Base-by-base conservation (phyloP, 1,139 yeast genomes). In the Suzukiozyma palmioleophila region DNA sequence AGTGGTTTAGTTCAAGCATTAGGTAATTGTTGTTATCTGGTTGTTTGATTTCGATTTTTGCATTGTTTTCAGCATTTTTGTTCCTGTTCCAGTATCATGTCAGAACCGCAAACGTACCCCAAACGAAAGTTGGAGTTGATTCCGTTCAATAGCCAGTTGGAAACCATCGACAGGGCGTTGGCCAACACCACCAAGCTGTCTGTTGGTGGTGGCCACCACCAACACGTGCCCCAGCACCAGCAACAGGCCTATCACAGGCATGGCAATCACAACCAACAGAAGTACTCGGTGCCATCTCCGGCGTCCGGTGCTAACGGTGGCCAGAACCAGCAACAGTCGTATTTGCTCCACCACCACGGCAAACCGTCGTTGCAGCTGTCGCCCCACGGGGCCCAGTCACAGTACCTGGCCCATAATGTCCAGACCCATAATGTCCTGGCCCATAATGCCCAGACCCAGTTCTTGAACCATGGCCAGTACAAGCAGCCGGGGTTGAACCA, bases 121-220 rank as follows among this genome's bases (percentile, higher is more conserved):
- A 59, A 59, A 41, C 52, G 71, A 48, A 44, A 48, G 22, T 48
- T 64, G 39, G 59, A 62, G 32, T 43, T 49, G 29, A 51, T 54
- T 25, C 63, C 72, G 3, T 67, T 67, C 48, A 53, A 46, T 38
- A 44, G 47, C 33, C 72, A 66, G 44, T 40, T 62, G 15, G 68
- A 62, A 32, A 33, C 47, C 16, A 59, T 65, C 32, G 56, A 59
- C 24, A 47, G 43, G 15, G 41, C 52, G 3, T 31, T 38, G 36
- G 29, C 38, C 29, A 43, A 36, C 36, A 35, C 22, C 22, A 18
- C 22, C 22, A n/a, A n/a, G n/a, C n/a, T n/a, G n/a, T n/a, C n/a
- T n/a, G n/a, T n/a, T n/a, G 15, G 41, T 52, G 3, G n/a, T n/a
- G n/a, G n/a, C 36, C 39, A 41, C 31, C 34, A 41, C 29, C 46